Conservation (phyloP, 2,329 filamentous ascomycete genomes). For the Fusarium sambucinum region DNA sequence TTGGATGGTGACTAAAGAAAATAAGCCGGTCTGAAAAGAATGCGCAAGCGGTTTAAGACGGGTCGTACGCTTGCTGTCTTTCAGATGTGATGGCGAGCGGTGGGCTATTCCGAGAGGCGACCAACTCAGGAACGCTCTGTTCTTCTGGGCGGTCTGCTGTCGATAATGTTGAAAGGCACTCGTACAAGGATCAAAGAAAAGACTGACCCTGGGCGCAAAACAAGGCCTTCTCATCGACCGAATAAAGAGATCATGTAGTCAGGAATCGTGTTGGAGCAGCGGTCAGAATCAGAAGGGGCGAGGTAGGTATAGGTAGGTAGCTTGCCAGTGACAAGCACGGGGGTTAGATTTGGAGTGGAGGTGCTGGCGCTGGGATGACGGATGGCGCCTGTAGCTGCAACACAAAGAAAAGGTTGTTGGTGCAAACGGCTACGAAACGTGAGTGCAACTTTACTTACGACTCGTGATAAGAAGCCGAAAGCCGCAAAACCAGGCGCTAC, state of each 20-base stretch:
- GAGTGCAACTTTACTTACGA: slow-evolving; percentile 18
- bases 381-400: slow-evolving; percentile 31
- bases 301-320: slow-evolving; percentile 24
- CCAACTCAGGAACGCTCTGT: slow-evolving; percentile 36
- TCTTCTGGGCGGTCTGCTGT: slow-evolving; percentile 34
- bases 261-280: slow-evolving; percentile 35
- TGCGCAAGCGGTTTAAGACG: slow-evolving; percentile 8
- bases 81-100: slow-evolving; percentile 30
- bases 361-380: slow-evolving; percentile 36
- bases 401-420: slow-evolving; percentile 33
- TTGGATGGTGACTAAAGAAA: slow-evolving; percentile 15
- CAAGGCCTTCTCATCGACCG: slow-evolving; percentile 36
- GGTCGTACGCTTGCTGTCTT: slow-evolving; percentile 27
- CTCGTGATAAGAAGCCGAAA: slow-evolving; percentile 30
- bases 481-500: slow-evolving; percentile 14
- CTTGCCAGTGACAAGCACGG: slow-evolving; percentile 38
- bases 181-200: slow-evolving; percentile 23
- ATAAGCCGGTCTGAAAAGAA: slow-evolving; percentile 20
- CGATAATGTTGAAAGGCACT: slow-evolving; percentile 12
- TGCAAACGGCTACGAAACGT: slow-evolving; percentile 19
- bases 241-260: slow-evolving; percentile 44
- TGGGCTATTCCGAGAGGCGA: slow-evolving; percentile 25
- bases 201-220: slow-evolving; percentile 36
- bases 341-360: slow-evolving; percentile 38
- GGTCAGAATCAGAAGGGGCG: slow-evolving; percentile 38